Evolutionary conservation across 2,329 filamentous ascomycete genomes (phyloP).

Genomic region (Diaporthe vexans): DNA sequence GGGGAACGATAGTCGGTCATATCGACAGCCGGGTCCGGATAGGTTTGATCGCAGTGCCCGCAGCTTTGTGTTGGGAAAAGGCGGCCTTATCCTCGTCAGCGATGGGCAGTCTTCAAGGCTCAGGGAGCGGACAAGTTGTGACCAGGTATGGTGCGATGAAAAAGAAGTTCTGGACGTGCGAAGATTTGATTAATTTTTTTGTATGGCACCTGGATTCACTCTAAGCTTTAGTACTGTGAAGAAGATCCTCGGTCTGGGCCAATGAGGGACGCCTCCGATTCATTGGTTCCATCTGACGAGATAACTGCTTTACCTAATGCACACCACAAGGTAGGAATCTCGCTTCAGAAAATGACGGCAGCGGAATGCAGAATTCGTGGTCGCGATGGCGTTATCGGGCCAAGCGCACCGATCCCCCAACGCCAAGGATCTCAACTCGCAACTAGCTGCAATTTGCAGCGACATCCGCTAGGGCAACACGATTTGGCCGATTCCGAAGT

Average conservation of each 20-base stretch:
- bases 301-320: conserved; percentile 21
- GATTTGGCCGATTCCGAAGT: no score
- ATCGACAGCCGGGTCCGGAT: background rate
- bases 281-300: background rate
- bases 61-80: no score
- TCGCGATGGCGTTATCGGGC: conserved; percentile 40
- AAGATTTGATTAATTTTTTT: background rate
- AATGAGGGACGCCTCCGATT: conserved; percentile 6
- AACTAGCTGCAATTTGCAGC: background rate
- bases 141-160: background rate
- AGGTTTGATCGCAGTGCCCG: background rate
- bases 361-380: conserved; percentile 22
- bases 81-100: background rate
- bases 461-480: no score
- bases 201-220: no score
- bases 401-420: conserved; percentile 1
- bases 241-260: background rate
- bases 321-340: conserved; percentile 1
- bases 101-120: background rate
- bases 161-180: background rate
- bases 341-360: conserved; percentile 9
- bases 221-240: conserved; percentile 1
- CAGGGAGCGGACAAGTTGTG: background rate
- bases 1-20: conserved; percentile 36
- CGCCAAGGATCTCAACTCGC: conserved; percentile 5